A percentile compares a stretch with the other conserved stretches of the same genome.
Conservation (phyloP, 2,329 filamentous ascomycete genomes). For the Fusarium globosum region DNA sequence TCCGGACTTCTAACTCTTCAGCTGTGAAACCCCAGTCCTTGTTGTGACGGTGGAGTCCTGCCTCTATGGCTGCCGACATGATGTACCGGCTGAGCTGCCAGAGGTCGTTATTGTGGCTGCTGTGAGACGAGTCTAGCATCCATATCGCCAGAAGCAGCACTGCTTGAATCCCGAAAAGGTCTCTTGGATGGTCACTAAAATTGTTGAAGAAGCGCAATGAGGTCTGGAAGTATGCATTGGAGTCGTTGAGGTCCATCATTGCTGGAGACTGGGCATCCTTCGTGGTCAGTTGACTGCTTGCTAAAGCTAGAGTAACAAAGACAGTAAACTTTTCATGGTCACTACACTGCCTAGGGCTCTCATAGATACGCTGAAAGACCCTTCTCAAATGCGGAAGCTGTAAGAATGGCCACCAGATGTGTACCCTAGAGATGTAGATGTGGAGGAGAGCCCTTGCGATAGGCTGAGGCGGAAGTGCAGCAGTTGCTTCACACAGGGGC, state of each 20-base stretch:
- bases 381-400: not conserved
- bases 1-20: not conserved
- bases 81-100: constrained; percentile 7
- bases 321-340: not conserved
- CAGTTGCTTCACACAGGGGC: fast-evolving
- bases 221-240: not conserved
- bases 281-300: not conserved
- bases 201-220: not conserved
- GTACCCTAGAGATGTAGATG: not conserved
- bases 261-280: not conserved
- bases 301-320: not conserved
- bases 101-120: constrained; percentile 2
- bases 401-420: not conserved
- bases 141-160: not conserved
- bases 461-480: not conserved
- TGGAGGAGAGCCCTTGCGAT: not conserved
- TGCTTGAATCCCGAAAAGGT: not conserved
- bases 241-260: not conserved
- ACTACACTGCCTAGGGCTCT: fast-evolving
- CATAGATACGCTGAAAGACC: not conserved
- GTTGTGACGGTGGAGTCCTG: not conserved
- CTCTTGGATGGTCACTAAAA: not conserved
- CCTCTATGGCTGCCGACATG: constrained; percentile 1
- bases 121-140: constrained; percentile 1
- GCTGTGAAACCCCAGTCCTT: not conserved